A percentile compares a stretch with the other conserved stretches of the same genome.
Evolutionary conservation across 2,329 filamentous ascomycete genomes (phyloP).

Genomic region (Scolecobasidium constrictum): DNA sequence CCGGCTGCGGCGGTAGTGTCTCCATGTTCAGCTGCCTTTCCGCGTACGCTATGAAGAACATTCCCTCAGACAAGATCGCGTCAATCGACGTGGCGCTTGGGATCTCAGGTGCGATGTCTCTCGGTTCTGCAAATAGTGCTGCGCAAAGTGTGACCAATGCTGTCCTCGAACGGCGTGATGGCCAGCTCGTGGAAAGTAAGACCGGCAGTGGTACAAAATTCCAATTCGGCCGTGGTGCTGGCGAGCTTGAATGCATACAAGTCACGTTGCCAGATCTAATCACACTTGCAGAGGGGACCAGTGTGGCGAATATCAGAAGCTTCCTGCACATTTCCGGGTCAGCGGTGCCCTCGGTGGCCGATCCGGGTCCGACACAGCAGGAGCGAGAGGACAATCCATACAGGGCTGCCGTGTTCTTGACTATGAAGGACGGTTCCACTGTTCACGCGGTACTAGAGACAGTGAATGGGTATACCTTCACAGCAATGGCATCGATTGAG

Average conservation of each 20-base stretch:
- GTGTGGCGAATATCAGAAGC: background rate
- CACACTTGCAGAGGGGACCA: background rate
- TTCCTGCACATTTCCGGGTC: background rate
- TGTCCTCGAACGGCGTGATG: background rate
- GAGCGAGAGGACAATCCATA: conserved; percentile 3
- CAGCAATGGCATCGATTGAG: background rate
- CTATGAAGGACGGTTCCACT: background rate
- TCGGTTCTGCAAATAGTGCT: background rate
- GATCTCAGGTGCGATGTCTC: background rate
- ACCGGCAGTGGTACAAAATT: background rate
- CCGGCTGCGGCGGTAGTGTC: conserved; percentile 2
- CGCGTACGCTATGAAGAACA: background rate
- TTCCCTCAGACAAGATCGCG: background rate
- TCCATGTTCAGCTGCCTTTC: background rate
- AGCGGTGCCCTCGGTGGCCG: background rate
- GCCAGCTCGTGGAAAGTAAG: background rate
- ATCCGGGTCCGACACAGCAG: background rate
- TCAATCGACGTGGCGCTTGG: background rate
- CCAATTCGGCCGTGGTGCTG: background rate
- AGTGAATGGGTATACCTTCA: conserved; percentile 3
- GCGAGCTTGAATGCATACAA: background rate
- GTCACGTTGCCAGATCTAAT: background rate
- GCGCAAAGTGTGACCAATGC: background rate
- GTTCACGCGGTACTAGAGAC: background rate
- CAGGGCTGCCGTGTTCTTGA: background rate